Conservation (phyloP, 345 rosid genomes). For the Hypericum androsaemum region DNA sequence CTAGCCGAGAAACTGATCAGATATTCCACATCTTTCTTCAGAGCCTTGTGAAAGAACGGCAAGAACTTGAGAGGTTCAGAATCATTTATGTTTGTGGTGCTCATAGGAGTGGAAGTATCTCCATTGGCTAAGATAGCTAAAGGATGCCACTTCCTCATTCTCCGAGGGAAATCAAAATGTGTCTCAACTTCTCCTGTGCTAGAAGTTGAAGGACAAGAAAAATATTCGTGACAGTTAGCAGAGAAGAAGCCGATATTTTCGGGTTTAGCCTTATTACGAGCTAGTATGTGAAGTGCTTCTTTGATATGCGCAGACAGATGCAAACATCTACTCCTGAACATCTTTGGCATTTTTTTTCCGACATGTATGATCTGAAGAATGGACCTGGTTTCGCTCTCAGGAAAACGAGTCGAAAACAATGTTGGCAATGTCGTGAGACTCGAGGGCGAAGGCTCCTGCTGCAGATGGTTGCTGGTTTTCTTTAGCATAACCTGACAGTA, state of each 20-base stretch:
- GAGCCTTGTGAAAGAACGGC: slow-evolving; percentile 76
- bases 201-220: slow-evolving; percentile 17
- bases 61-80: slow-evolving; percentile 59
- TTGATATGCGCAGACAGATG: slow-evolving; percentile 23
- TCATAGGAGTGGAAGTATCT: slow-evolving; percentile 22
- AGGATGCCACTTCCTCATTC: slow-evolving; percentile 15
- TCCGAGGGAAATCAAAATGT: slow-evolving; percentile 28
- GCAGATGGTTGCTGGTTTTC: slow-evolving; percentile 32
- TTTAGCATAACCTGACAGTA: too few species aligned
- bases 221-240: slow-evolving; percentile 20
- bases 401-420: slow-evolving; percentile 61
- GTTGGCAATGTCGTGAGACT: slow-evolving; percentile 63
- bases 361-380: slow-evolving; percentile 45
- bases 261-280: slow-evolving; percentile 17
- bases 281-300: slow-evolving; percentile 23
- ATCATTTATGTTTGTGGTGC: slow-evolving; percentile 19
- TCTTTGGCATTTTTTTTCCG: slow-evolving; percentile 34
- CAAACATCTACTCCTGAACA: slow-evolving; percentile 35
- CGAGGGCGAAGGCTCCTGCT: slow-evolving; percentile 40
- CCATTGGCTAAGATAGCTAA: slow-evolving; percentile 22
- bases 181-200: slow-evolving; percentile 16
- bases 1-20: slow-evolving; percentile 51
- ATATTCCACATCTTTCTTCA: slow-evolving; percentile 59
- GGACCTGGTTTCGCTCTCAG: slow-evolving; percentile 40
- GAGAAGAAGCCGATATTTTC: slow-evolving; percentile 13